These are phyloP conservation scores for Rhizophora apiculata DNA, from an alignment of 345 rosid species.

Conservation along the genomic window DNA sequence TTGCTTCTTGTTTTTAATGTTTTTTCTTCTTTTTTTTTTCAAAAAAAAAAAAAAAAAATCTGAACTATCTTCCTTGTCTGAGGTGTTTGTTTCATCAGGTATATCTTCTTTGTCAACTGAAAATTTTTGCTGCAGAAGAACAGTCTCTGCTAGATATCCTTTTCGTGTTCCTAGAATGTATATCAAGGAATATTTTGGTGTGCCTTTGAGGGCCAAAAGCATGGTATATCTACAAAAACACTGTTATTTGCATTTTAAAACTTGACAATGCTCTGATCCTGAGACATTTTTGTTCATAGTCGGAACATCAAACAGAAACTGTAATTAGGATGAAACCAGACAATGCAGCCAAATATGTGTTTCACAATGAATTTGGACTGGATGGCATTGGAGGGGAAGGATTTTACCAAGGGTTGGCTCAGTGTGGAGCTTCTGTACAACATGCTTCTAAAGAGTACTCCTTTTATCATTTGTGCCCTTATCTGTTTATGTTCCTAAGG, in stretches of 20 bases:
- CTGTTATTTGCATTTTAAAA: conserved; percentile 9
- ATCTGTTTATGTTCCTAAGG: neutral
- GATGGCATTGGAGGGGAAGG: conserved; percentile 52
- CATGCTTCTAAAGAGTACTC: conserved; percentile 61
- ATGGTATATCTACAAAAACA: conserved; percentile 38
- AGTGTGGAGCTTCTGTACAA: conserved; percentile 67
- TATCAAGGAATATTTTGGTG: conserved; percentile 65
- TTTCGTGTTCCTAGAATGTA: conserved; percentile 49
- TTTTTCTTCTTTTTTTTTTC: conserved; percentile 8
- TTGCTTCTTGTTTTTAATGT: neutral
- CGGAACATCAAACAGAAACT: conserved; percentile 38
- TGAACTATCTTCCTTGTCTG: neutral
- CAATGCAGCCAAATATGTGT: conserved; percentile 54
- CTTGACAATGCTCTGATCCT: conserved; percentile 15
- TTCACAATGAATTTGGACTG: conserved; percentile 52
- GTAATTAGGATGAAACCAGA: conserved; percentile 45
- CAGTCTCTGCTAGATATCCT: conserved; percentile 61
- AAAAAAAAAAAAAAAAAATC: neutral
- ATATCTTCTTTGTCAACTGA: conserved; percentile 44
- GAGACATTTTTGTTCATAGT: conserved; percentile 28
- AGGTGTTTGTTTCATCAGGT: conserved; percentile 44
- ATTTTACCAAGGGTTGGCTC: conserved; percentile 50
- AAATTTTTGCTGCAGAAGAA: conserved; percentile 38
- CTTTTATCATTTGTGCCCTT: conserved; percentile 19
- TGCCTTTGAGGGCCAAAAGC: conserved; percentile 43